Evolutionary conservation across 2,329 filamentous ascomycete genomes (phyloP).

Genomic region (Verticillium nonalfalfae): DNA sequence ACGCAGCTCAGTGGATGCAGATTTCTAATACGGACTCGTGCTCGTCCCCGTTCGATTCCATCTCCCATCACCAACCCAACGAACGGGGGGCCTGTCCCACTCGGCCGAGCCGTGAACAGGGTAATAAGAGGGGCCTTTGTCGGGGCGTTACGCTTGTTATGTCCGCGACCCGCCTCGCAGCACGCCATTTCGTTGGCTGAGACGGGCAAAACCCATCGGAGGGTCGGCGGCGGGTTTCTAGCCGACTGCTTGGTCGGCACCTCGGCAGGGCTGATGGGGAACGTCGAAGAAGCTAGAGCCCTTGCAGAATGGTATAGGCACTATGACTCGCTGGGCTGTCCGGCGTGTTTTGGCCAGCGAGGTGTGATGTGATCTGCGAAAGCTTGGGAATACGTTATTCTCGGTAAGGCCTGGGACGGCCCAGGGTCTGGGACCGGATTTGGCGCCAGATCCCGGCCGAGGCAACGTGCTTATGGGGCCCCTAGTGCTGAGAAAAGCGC

Average conservation of each 20-base stretch:
- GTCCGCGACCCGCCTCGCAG: not conserved
- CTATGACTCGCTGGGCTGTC: not conserved
- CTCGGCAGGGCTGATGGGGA: not conserved
- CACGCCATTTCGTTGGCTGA: not conserved
- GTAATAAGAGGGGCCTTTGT: not conserved
- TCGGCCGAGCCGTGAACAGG: not conserved
- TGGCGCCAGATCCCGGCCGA: not conserved
- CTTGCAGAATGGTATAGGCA: not conserved
- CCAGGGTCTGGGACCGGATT: not conserved
- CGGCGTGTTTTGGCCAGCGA: not conserved
- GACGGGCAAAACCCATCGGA: not conserved
- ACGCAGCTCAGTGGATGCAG: not conserved
- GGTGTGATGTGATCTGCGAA: not conserved
- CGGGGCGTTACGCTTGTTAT: not conserved
- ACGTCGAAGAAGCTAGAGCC: not conserved
- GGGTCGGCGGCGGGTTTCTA: not conserved
- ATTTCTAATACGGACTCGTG: slow-evolving; percentile 1
- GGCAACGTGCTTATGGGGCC: not conserved
- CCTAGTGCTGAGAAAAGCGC: not conserved
- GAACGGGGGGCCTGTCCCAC: not conserved
- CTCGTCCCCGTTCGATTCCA: not conserved
- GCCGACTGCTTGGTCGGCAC: not conserved
- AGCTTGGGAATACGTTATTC: not conserved
- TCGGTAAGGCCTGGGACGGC: not conserved
- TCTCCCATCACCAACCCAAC: not conserved